Evolutionary conservation across 345 rosid genomes (phyloP).

Genomic region (Streptanthus diversifolius): DNA sequence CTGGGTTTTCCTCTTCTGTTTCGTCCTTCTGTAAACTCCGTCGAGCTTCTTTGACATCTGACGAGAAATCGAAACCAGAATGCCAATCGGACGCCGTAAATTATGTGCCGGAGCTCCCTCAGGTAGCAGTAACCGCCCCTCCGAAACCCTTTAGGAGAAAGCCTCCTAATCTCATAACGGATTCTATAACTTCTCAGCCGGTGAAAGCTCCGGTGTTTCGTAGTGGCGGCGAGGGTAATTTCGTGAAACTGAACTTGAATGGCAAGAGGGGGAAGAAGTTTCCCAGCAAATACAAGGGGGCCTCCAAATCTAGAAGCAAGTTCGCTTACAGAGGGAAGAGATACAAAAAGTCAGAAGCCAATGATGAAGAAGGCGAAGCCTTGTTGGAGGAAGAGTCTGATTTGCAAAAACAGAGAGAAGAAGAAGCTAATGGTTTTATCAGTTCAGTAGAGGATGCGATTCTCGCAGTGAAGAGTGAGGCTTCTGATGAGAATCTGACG

Average conservation of each 20-base stretch:
- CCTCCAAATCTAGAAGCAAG: slow-evolving; percentile 24
- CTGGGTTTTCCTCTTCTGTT: slow-evolving; percentile 52
- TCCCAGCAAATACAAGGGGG: slow-evolving; percentile 42
- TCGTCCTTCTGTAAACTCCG: slow-evolving; percentile 62
- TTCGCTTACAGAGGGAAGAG: slow-evolving; percentile 47
- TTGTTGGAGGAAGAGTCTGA: slow-evolving; percentile 41
- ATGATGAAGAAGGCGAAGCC: slow-evolving; percentile 48
- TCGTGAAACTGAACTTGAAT: slow-evolving; percentile 73
- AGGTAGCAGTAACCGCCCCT: slow-evolving; percentile 11
- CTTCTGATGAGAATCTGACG: slow-evolving; percentile 44
- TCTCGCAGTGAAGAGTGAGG: slow-evolving; percentile 44
- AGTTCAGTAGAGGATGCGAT: slow-evolving; percentile 49
- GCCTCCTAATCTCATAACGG: slow-evolving; percentile 59
- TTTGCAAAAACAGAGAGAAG: slow-evolving; percentile 32
- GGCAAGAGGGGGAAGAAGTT: slow-evolving; percentile 56
- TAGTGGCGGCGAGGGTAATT: slow-evolving; percentile 64
- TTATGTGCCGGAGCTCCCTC: background rate
- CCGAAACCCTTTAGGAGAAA: slow-evolving; percentile 33
- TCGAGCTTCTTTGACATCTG: slow-evolving; percentile 40
- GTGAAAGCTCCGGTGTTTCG: slow-evolving; percentile 48
- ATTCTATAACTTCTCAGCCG: slow-evolving; percentile 33
- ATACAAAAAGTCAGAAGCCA: slow-evolving; percentile 34
- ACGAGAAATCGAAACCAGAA: slow-evolving; percentile 14
- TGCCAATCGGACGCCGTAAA: background rate
- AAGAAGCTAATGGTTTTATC: slow-evolving; percentile 23